Percentiles rank a stretch among this genome's conserved stretches.
These are phyloP conservation scores for Centaurea solstitialis DNA, from an alignment of 129 eudicot species.

Conservation along the genomic window DNA sequence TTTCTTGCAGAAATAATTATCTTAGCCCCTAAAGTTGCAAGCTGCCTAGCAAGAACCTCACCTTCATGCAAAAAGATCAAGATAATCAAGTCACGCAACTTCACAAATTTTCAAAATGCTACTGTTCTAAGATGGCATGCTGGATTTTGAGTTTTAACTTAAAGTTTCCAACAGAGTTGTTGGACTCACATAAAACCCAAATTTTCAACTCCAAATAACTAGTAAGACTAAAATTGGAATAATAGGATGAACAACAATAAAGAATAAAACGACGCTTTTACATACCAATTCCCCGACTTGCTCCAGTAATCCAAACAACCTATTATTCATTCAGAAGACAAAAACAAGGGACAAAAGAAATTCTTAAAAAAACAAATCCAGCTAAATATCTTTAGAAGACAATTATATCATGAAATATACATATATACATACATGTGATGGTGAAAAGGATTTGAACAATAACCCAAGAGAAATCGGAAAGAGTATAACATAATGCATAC, in stretches of 20 bases:
- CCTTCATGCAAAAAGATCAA: constrained; percentile 44
- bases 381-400: background rate
- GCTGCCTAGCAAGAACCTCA: constrained; percentile 85
- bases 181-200: constrained; percentile 2
- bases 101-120: background rate
- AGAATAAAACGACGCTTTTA: background rate
- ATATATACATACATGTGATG: background rate
- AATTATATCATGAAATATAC: background rate
- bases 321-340: constrained; percentile 22
- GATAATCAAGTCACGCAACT: constrained; percentile 1
- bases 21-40: constrained; percentile 88
- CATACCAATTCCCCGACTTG: constrained; percentile 98
- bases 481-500: background rate
- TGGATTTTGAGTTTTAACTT: background rate
- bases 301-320: constrained; percentile 99
- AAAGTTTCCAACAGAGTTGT: background rate
- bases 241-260: background rate
- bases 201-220: background rate
- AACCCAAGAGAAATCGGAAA: background rate
- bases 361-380: background rate
- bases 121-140: background rate
- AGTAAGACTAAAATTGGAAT: background rate
- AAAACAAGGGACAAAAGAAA: background rate
- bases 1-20: constrained; percentile 90
- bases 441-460: background rate